phyloP scores from a whole-genome alignment of 805 yeast species.

The Myxozyma nipponensis region DNA sequence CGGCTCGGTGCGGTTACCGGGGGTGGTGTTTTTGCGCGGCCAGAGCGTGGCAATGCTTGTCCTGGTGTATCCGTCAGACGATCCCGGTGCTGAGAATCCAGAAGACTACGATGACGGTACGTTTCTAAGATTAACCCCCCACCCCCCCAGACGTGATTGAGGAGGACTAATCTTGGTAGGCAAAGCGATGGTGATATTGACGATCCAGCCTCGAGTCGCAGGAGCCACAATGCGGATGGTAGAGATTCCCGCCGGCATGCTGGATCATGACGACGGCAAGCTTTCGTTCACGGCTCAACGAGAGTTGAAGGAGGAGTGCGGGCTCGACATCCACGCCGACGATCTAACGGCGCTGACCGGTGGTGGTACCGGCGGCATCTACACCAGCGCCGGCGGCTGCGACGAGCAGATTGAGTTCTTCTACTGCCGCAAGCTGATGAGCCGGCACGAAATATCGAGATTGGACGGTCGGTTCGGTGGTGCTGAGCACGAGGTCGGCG shows the following conservation, averaged over 20 bases:
- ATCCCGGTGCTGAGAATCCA: conserved; percentile 16
- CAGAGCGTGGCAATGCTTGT: conserved; percentile 31
- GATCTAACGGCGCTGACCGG: conserved; percentile 24
- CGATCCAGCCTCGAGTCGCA: conserved; percentile 32
- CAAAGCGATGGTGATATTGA: conserved; percentile 25
- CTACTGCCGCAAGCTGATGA: conserved; percentile 19
- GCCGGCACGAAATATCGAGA: conserved; percentile 7
- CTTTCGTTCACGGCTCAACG: conserved; percentile 32
- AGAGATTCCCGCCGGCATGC: conserved; percentile 35
- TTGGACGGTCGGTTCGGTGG: conserved; percentile 22
- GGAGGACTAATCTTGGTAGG: not conserved
- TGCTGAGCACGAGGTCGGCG: conserved; percentile 16
- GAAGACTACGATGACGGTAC: conserved; percentile 21
- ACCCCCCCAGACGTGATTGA: too few relatives aligned
- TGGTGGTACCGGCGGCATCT: conserved; percentile 16
- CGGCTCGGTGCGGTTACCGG: conserved; percentile 24
- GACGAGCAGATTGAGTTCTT: conserved; percentile 28
- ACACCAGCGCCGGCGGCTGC: conserved; percentile 28
- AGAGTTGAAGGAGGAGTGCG: conserved; percentile 34
- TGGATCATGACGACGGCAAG: conserved; percentile 21
- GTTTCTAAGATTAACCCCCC: not conserved
- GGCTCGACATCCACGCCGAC: conserved; percentile 21
- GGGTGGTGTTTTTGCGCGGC: conserved; percentile 33
- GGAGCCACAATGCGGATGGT: conserved; percentile 26
- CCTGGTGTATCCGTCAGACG: conserved; percentile 19